Evolutionary conservation across 202 grass and related monocot genomes (phyloP), one percentile per base, ranked within the genome.

Genomic region (Sporobolus alterniflorus): DNA sequence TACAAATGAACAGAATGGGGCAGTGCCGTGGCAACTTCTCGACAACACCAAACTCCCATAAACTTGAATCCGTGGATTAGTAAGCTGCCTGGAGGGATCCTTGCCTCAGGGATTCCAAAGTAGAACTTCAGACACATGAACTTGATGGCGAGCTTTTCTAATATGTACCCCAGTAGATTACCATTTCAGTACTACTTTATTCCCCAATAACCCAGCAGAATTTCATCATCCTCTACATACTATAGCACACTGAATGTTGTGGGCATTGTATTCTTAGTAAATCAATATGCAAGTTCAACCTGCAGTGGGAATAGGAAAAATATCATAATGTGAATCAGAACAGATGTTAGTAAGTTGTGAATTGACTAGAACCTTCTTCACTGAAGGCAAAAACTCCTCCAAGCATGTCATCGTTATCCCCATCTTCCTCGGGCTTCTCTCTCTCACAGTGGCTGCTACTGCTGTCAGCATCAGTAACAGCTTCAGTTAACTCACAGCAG

Each of bases 401-500:
- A 90, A 99, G 86, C 89, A 96, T 88, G 67, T 99, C 93, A 76
- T 96, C 91, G 28, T 96, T 96, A 73, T 99, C 97, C 85, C 85
- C 93, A 88, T 99, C 93, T 94, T 96, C 93, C 87, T 94, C 93
- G 0, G 90, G 92, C 90, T 93, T 98, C 88, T 98, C 95, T 98
- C 92, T 95, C 90, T 90, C 95, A 59, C 95, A 98, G 88, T 96
- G 93, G 97, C 91, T 94, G 89, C 93, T 94, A 93, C 75, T 96
- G 91, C 93, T 96, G 93, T 99, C 97, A 88, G 88, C 95, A 83
- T 98, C 95, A 83, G 88, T 97, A 92, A 95, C 95, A 98, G 95
- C 95, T 83, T 99, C 97, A 96, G 93, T 94, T 89, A 94, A 93
- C 89, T 96, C 97, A 96, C 91, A 86, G 93, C 97, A 90, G 91